phyloP scores from a whole-genome alignment of 495 filamentous ascomycete genomes.

The Annulohypoxylon stygium region DNA sequence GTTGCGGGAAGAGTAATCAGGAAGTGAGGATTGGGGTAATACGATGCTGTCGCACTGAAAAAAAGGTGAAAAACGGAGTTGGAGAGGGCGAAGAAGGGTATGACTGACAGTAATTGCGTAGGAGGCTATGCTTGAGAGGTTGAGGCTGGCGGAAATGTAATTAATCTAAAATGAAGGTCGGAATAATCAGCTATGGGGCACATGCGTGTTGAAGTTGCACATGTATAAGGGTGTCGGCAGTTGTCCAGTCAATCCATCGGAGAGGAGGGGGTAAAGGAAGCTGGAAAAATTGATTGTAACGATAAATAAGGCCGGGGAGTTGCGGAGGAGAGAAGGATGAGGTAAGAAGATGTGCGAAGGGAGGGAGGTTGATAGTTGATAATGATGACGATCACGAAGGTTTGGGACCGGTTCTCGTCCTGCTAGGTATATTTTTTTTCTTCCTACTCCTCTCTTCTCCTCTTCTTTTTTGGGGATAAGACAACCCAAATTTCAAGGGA shows the following conservation, averaged over 20 bases:
- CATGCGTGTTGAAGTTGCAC: conserved; percentile 39
- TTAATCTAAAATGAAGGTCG: conserved; percentile 45
- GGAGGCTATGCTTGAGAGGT: conserved; percentile 44
- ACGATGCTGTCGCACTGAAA: conserved; percentile 29
- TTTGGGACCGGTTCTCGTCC: conserved; percentile 39
- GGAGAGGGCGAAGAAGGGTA: conserved; percentile 33
- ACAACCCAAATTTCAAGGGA: conserved; percentile 22
- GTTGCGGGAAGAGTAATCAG: conserved; percentile 17
- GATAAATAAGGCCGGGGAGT: conserved; percentile 24
- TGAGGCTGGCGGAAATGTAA: conserved; percentile 41
- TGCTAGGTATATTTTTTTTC: conserved; percentile 19
- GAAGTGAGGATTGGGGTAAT: conserved; percentile 27
- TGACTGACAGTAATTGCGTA: conserved; percentile 40
- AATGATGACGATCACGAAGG: conserved; percentile 45
- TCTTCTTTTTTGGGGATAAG: conserved; percentile 43
- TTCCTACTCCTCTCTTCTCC: conserved; percentile 28
- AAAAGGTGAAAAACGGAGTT: conserved; percentile 25
- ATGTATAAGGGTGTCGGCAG: conserved; percentile 46
- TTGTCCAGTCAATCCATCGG: conserved; percentile 34
- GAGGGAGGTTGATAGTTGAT: conserved; percentile 30
- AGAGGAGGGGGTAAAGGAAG: conserved; percentile 16
- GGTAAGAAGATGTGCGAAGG: conserved; percentile 42
- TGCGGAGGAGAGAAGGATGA: conserved; percentile 39
- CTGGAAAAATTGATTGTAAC: conserved; percentile 36
- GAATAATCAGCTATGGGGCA: conserved; percentile 44